Evolutionary conservation across 192 early-diverging fungal genomes (phyloP), one percentile per base, ranked within the genome.

Genomic region (Coemansia sp.): DNA sequence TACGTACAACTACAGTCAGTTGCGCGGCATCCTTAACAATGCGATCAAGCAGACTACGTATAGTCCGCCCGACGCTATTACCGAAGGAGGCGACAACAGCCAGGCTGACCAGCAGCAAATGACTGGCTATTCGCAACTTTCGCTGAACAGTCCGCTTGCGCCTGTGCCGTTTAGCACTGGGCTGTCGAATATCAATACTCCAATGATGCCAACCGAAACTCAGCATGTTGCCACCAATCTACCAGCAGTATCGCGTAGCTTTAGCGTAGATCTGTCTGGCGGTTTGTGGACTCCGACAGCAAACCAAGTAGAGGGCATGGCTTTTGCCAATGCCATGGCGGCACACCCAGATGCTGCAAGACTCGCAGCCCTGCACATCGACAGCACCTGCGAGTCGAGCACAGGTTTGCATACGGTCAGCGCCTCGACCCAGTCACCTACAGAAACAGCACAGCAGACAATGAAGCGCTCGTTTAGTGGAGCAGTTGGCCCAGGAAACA

Each of bases 11-110:
- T 66, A 65, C 50, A 62, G 63, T 17, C 66, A 76, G 64, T 61
- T 81, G 55, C 79, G 67, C 25, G 69, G 69, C 1, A 63, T 76
- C 23, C 70, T 81, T 36, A 81, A 81, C 57, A 64, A 75, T 0
- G 66, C 72, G 8, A 72, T 81, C 52, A 81, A 81, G 62, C 62
- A 72, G 64, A 76, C 79, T n/a, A 81, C 74, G 2, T 81, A 75
- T 42, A 64, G 70, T 11, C 79, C 79, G 48, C 77, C 77, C 28
- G 77, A 80, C 1, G 23, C 57, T 21, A 54, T 58, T 14, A 57
- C 55, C 7, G 66, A 74, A 7, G 67, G 40, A 3, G 9, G 50
- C 44, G 56, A 31, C 58, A 73, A 28, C 34, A 11, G 15, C 26
- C 37, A 5, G 20, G 38, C 20, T 48, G 31, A 48, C 28, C 59